These are phyloP conservation scores for Senna tora DNA, from an alignment of 306 rosid genomes.

Conservation along the genomic window DNA sequence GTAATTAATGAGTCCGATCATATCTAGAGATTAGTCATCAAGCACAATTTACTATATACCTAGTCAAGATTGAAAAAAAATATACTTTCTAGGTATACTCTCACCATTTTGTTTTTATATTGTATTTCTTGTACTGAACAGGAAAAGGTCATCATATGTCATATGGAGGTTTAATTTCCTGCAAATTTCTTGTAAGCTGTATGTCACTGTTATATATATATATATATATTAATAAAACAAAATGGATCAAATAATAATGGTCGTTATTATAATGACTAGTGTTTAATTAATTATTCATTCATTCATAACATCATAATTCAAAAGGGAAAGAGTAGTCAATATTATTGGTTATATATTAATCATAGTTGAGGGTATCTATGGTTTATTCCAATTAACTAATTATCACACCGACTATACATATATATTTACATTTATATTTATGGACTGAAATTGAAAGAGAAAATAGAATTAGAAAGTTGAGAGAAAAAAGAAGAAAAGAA, in stretches of 20 bases:
- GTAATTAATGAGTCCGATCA: too few species aligned
- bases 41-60: too few species aligned
- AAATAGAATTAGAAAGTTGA: background rate
- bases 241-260: constrained; percentile 34
- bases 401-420: constrained; percentile 1
- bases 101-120: background rate
- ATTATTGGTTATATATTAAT: background rate
- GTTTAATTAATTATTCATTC: too few species aligned
- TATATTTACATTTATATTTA: too few species aligned
- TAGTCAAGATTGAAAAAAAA: too few species aligned
- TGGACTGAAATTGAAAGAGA: constrained; percentile 22
- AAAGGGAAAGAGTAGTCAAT: constrained; percentile 31
- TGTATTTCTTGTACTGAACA: background rate
- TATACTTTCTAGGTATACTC: too few species aligned
- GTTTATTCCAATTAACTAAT: constrained; percentile 32
- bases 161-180: constrained; percentile 23
- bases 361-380: constrained; percentile 28
- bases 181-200: constrained; percentile 21
- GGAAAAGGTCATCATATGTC: background rate
- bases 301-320: too few species aligned
- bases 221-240: constrained; percentile 23
- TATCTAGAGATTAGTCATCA: too few species aligned
- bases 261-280: constrained; percentile 23
- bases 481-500: background rate
- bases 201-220: background rate